phyloP scores from a whole-genome alignment of 352 stramenopile species.

The Globisporangium splendens region DNA sequence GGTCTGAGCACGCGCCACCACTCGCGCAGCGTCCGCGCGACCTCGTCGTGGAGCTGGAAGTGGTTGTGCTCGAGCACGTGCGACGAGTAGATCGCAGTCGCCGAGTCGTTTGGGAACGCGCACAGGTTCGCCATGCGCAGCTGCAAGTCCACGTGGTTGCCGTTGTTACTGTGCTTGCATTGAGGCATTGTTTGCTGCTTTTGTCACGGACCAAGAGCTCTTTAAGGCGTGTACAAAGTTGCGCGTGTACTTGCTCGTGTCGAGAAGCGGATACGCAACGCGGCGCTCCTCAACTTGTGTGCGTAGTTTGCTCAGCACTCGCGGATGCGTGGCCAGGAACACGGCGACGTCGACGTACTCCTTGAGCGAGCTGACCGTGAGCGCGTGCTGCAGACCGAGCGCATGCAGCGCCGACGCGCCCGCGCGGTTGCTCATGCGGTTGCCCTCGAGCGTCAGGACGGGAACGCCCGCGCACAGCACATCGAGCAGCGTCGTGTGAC shows the following conservation, averaged over 20 bases:
- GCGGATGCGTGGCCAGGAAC: constrained; percentile 29
- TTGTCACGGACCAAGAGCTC: constrained; percentile 42
- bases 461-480: constrained; percentile 76
- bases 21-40: constrained; percentile 53
- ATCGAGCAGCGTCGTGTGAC: constrained; percentile 79
- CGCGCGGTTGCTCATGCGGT: constrained; percentile 65
- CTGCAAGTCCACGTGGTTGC: constrained; percentile 43
- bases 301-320: constrained; percentile 34
- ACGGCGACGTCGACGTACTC: constrained; percentile 82
- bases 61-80: constrained; percentile 77
- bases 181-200: constrained; percentile 7
- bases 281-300: constrained; percentile 38
- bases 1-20: constrained; percentile 69
- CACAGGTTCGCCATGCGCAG: constrained; percentile 69
- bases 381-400: constrained; percentile 43
- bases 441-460: constrained; percentile 62
- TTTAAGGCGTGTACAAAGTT: constrained; percentile 49
- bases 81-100: constrained; percentile 62
- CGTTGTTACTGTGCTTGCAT: background rate
- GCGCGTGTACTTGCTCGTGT: constrained; percentile 48
- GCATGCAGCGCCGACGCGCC: constrained; percentile 52
- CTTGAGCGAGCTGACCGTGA: constrained; percentile 67
- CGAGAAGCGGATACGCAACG: constrained; percentile 52
- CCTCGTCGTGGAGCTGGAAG: constrained; percentile 46
- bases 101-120: constrained; percentile 52